Conservation (phyloP, 192 early-diverging fungal genomes). For the Thoreauomyces humboldtii region DNA sequence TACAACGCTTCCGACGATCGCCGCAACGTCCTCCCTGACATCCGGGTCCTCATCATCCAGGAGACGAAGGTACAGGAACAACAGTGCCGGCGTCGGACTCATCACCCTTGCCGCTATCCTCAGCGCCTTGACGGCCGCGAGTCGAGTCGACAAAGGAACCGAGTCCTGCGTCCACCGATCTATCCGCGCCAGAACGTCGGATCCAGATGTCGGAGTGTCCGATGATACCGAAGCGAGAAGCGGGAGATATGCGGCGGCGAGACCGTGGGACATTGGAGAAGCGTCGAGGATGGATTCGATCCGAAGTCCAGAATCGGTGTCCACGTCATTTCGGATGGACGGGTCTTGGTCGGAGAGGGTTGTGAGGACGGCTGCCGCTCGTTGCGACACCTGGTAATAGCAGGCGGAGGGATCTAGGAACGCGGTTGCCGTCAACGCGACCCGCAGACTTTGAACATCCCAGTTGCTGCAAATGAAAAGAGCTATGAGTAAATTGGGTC, state of each 20-base stretch:
- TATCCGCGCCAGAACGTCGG: no score
- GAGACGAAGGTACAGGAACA: constrained; percentile 46
- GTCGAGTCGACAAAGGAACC: constrained; percentile 58
- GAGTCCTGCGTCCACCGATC: constrained; percentile 48
- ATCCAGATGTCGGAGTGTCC: no score
- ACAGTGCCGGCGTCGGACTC: constrained; percentile 38
- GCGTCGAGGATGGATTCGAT: background rate
- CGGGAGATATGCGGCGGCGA: background rate
- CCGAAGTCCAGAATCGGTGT: no score
- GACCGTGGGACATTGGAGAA: background rate
- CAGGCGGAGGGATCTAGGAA: constrained; percentile 34
- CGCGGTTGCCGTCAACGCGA: constrained; percentile 20
- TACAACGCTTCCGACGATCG: constrained; percentile 53
- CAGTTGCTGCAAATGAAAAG: constrained; percentile 21
- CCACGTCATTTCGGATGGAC: background rate
- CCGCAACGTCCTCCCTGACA: constrained; percentile 63
- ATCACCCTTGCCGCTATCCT: constrained; percentile 32
- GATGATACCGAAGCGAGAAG: constrained; percentile 37
- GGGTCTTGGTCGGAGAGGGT: constrained; percentile 24
- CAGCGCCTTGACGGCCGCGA: constrained; percentile 48
- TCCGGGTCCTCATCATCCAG: constrained; percentile 80
- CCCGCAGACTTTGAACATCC: constrained; percentile 42
- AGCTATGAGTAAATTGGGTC: no score
- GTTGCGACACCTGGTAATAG: constrained; percentile 15
- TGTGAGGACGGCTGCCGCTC: constrained; percentile 20